These are phyloP conservation scores for Pythium diclinum DNA, from an alignment of 352 stramenopile genomes.

Conservation along the genomic window DNA sequence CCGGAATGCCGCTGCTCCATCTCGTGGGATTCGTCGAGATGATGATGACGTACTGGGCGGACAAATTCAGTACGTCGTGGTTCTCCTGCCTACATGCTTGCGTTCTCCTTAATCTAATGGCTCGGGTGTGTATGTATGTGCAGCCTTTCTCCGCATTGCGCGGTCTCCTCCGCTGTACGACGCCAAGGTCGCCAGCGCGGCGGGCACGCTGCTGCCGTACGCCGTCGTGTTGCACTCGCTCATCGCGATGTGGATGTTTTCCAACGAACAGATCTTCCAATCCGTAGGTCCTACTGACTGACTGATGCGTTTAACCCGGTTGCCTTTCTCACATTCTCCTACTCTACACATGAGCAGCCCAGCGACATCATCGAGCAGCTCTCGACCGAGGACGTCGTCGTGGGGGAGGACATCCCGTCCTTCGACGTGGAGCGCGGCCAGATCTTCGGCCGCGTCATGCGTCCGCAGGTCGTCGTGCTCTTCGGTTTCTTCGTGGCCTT, in stretches of 20 bases:
- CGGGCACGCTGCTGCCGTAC: slow-evolving; percentile 63
- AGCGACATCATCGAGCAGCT: slow-evolving; percentile 32
- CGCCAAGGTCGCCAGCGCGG: slow-evolving; percentile 55
- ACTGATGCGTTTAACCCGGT: slow-evolving; percentile 1
- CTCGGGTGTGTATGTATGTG: not conserved
- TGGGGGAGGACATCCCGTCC: slow-evolving; percentile 56
- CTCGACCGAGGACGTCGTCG: slow-evolving; percentile 13
- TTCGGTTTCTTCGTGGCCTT: slow-evolving; percentile 67
- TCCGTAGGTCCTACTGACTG: slow-evolving; percentile 28
- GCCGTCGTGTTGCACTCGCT: slow-evolving; percentile 72
- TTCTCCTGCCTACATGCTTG: not conserved
- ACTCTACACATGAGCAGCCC: not conserved
- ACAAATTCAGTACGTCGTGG: slow-evolving; percentile 77
- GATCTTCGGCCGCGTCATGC: slow-evolving; percentile 58
- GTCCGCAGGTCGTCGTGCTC: slow-evolving; percentile 70
- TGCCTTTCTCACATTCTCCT: not conserved
- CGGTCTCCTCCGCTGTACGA: slow-evolving; percentile 71
- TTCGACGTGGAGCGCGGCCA: slow-evolving; percentile 45
- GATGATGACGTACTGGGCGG: slow-evolving; percentile 80
- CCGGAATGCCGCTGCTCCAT: slow-evolving; percentile 76
- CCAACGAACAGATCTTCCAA: slow-evolving; percentile 83
- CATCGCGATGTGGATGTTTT: slow-evolving; percentile 85
- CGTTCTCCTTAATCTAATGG: not conserved
- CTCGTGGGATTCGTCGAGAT: slow-evolving; percentile 70
- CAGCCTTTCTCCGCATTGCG: slow-evolving; percentile 69